A percentile compares a stretch with the other conserved stretches of the same genome.
Conservation (phyloP, 1,139 yeast species). For the Magnusiomyces tetraspermus region DNA sequence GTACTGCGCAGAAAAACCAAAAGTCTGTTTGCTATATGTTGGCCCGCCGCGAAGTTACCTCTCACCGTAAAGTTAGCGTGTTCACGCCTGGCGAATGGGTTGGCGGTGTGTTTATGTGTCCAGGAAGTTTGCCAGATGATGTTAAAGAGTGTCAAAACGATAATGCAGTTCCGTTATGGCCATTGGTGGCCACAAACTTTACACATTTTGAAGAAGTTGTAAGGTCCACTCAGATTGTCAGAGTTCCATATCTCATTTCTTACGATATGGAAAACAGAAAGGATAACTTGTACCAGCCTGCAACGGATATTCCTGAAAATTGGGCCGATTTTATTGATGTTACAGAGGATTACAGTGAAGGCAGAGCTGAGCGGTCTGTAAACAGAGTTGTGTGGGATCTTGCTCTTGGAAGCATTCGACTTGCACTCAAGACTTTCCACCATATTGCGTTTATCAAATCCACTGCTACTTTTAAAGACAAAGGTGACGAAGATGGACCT, state of each 20-base stretch:
- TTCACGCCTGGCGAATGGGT: conserved; percentile 4
- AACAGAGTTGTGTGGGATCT: not conserved
- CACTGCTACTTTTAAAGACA: not conserved
- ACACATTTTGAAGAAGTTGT: conserved; percentile 1
- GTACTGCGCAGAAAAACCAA: conserved; percentile 1
- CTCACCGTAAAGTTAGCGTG: not conserved
- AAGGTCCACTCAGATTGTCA: not conserved
- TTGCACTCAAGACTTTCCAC: not conserved
- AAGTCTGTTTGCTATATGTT: conserved; percentile 1
- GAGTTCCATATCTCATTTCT: not conserved
- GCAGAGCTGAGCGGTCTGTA: not conserved
- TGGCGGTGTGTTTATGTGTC: conserved; percentile 2
- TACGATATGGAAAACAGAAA: not conserved
- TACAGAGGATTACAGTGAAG: not conserved
- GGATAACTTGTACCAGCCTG: not conserved
- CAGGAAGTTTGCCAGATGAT: conserved; percentile 1
- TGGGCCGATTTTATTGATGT: conserved; percentile 4
- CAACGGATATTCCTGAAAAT: not conserved
- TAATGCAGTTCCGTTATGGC: conserved; percentile 4
- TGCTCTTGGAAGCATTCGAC: not conserved
- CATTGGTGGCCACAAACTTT: not conserved
- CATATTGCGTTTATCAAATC: not conserved
- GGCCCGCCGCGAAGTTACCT: not conserved
- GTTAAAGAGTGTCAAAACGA: not conserved
- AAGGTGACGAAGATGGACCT: not conserved